A percentile compares a stretch with the other conserved stretches of the same genome.
Evolutionary conservation across 371 early-diverging fungal genomes (phyloP).

Genomic region (Actinomortierella ambigua): DNA sequence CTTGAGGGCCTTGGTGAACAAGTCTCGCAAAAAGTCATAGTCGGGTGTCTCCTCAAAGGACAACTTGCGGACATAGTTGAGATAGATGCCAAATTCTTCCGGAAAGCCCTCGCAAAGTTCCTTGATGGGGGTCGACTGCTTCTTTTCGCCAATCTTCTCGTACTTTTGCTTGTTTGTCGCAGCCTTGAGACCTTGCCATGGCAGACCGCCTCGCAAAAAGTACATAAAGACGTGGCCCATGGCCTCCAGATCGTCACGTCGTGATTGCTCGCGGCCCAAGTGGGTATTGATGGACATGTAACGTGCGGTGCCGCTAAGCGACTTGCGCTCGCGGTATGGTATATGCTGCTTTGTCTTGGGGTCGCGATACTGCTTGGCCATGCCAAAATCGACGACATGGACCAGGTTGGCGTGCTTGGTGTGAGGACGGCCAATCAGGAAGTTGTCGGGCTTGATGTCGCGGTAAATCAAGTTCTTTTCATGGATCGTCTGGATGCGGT

Average conservation of each 20-base stretch:
- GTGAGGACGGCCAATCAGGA: conserved; percentile 86
- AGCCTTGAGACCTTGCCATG: conserved; percentile 99
- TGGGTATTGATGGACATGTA: conserved; percentile 98
- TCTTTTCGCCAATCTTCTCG: conserved; percentile 98
- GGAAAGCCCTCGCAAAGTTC: conserved; percentile 96
- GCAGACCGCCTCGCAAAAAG: conserved; percentile 96
- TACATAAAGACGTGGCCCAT: conserved; percentile 99
- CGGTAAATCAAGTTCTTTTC: conserved; percentile 97
- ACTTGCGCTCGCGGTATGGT: conserved; percentile 90
- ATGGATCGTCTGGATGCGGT: conserved; percentile 94
- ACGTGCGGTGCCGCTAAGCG: conserved; percentile 94
- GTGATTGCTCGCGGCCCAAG: conserved; percentile 78
- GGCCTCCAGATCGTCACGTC: conserved; percentile 99
- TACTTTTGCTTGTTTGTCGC: conserved; percentile 99
- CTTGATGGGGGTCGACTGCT: conserved; percentile 90
- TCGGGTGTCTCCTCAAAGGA: conserved; percentile 98
- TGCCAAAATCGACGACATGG: conserved; percentile 95
- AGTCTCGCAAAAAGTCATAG: conserved; percentile 86
- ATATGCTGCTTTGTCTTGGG: conserved; percentile 95
- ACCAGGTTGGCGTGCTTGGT: conserved; percentile 66
- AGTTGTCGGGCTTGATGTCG: conserved; percentile 99
- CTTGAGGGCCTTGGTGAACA: conserved; percentile 87
- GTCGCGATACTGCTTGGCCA: conserved; percentile 97
- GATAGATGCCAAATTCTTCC: conserved; percentile 91
- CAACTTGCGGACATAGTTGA: conserved; percentile 92